Percentiles rank a stretch among this genome's conserved stretches.
Evolutionary conservation across 768 basidiomycete genomes (phyloP).

Genomic region (Mycena leptocephala): DNA sequence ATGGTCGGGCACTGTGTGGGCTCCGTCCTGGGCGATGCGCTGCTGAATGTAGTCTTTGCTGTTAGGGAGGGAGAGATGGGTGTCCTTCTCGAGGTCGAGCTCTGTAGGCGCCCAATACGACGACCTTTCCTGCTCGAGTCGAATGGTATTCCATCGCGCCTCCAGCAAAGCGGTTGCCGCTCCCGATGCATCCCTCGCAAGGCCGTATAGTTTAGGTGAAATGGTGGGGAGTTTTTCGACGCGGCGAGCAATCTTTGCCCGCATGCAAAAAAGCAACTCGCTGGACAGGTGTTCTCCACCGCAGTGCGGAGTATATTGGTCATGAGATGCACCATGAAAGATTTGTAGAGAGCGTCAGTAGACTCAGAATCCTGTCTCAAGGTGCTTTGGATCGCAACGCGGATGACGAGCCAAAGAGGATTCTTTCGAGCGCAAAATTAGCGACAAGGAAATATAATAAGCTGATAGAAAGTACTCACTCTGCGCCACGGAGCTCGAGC

Average conservation of each 20-base stretch:
- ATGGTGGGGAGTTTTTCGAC: slow-evolving; percentile 54
- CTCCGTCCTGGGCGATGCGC: slow-evolving; percentile 18
- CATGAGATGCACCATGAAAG: slow-evolving; percentile 62
- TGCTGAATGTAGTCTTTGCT: slow-evolving; percentile 46
- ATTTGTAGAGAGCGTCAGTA: slow-evolving; percentile 56
- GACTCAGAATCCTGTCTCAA: slow-evolving; percentile 35
- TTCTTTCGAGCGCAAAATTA: slow-evolving; percentile 39
- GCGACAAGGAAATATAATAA: background rate
- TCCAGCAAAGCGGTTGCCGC: slow-evolving; percentile 44
- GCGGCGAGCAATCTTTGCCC: slow-evolving; percentile 55
- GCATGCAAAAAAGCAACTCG: slow-evolving; percentile 55
- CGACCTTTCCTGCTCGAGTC: slow-evolving; percentile 40
- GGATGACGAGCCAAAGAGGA: slow-evolving; percentile 65
- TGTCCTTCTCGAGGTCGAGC: slow-evolving; percentile 49
- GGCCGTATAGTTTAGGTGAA: slow-evolving; percentile 34
- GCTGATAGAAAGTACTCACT: background rate
- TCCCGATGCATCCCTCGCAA: slow-evolving; percentile 37
- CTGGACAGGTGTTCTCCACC: slow-evolving; percentile 41
- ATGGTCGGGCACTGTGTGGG: slow-evolving; percentile 7
- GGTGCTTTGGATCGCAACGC: slow-evolving; percentile 61
- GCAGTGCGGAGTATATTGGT: slow-evolving; percentile 44
- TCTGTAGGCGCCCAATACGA: slow-evolving; percentile 41
- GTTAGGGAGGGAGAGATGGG: slow-evolving; percentile 48
- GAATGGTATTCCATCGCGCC: slow-evolving; percentile 52
- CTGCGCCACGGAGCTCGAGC: slow-evolving; percentile 63